phyloP scores from a whole-genome alignment of 768 basidiomycete genomes.

The Podaxis pistillaris region DNA sequence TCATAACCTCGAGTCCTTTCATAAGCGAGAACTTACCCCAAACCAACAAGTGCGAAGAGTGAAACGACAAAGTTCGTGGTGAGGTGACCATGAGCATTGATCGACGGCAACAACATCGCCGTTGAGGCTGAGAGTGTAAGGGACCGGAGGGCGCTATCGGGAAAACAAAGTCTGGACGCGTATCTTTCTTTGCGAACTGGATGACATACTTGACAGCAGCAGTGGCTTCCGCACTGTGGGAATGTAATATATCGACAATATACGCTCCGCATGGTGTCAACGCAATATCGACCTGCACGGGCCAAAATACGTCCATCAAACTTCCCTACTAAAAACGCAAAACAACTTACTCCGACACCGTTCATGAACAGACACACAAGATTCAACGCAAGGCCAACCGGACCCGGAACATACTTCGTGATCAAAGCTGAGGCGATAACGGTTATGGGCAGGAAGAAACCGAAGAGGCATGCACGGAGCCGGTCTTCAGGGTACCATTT shows the following conservation, averaged over 20 bases:
- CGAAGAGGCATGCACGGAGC: conserved; percentile 48
- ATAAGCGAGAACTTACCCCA: conserved; percentile 8
- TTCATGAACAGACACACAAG: conserved; percentile 60
- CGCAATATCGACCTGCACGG: conserved; percentile 44
- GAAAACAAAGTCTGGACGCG: neutral
- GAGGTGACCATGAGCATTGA: conserved; percentile 13
- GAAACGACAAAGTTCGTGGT: conserved; percentile 7
- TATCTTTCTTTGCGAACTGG: too few relatives aligned
- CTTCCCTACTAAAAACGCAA: neutral
- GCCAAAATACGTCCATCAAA: neutral
- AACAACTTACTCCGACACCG: conserved; percentile 55
- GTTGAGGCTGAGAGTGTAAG: neutral
- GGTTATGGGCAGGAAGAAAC: conserved; percentile 55
- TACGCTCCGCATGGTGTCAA: conserved; percentile 58
- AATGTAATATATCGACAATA: conserved; percentile 57
- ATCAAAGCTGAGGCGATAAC: conserved; percentile 46
- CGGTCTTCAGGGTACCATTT: conserved; percentile 71
- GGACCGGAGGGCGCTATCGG: conserved; percentile 11
- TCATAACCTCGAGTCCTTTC: too few relatives aligned
- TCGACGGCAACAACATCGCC: conserved; percentile 11
- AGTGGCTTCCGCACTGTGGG: conserved; percentile 61
- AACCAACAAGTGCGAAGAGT: neutral
- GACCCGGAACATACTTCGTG: conserved; percentile 48
- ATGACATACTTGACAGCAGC: conserved; percentile 50
- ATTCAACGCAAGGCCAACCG: conserved; percentile 46